Percentiles rank a stretch among this genome's conserved stretches.
phyloP scores from a whole-genome alignment of 2,329 filamentous ascomycete genomes.

The Drechslerella dactyloides region DNA sequence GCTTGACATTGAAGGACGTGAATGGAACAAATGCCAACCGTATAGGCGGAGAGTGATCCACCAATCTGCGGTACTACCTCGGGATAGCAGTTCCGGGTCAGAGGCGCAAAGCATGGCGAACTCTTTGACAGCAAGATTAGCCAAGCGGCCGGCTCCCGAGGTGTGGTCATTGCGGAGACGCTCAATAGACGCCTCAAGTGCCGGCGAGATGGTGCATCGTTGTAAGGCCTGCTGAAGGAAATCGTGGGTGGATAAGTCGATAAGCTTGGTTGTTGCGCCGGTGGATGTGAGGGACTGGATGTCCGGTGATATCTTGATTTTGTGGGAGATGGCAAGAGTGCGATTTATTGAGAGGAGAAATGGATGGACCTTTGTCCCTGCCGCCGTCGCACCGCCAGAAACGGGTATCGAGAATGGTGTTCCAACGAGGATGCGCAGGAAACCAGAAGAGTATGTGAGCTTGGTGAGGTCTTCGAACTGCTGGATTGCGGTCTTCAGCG shows the following conservation, averaged over 20 bases:
- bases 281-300: slow-evolving; percentile 41
- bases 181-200: slow-evolving; percentile 40
- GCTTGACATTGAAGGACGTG: slow-evolving; percentile 42
- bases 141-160: slow-evolving; percentile 46
- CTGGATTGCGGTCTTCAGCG: slow-evolving; percentile 47
- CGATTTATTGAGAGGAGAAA: slow-evolving; percentile 44
- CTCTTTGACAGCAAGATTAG: slow-evolving; percentile 44
- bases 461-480: slow-evolving; percentile 48
- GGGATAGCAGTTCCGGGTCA: slow-evolving; percentile 23
- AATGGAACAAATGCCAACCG: slow-evolving; percentile 48
- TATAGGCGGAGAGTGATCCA: slow-evolving; percentile 41
- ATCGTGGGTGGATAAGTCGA: slow-evolving; percentile 38
- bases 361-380: slow-evolving; percentile 34
- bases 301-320: slow-evolving; percentile 43
- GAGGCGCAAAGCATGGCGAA: slow-evolving; percentile 37
- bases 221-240: slow-evolving; percentile 33
- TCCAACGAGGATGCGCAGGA: slow-evolving; percentile 35
- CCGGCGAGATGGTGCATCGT: slow-evolving; percentile 41
- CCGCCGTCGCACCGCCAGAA: background rate
- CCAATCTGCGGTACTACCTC: slow-evolving; percentile 22
- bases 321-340: slow-evolving; percentile 33
- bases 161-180: slow-evolving; percentile 36
- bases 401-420: slow-evolving; percentile 41
- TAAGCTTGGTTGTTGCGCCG: slow-evolving; percentile 28
- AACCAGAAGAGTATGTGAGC: slow-evolving; percentile 45